Conservation (phyloP, 176 grass and related monocot genomes). For the Carex cristatella region DNA sequence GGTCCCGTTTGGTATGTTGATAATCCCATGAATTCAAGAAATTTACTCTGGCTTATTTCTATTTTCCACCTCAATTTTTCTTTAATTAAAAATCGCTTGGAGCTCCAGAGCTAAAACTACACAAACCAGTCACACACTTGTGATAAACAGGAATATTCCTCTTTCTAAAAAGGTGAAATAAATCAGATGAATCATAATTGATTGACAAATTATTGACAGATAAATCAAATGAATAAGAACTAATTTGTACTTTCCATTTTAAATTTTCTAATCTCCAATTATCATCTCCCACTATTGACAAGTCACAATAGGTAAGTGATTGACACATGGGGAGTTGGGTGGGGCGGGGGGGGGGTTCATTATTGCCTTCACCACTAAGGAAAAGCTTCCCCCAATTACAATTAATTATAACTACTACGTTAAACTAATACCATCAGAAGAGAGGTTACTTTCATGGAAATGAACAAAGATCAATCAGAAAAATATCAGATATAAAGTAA, state of each 20-base stretch:
- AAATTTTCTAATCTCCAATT: not conserved
- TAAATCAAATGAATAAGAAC: not conserved
- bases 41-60: not conserved
- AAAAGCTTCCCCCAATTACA: not conserved
- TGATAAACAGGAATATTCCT: not conserved
- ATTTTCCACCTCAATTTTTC: not conserved
- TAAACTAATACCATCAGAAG: constrained; percentile 15
- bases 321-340: not conserved
- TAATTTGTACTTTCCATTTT: not conserved
- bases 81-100: not conserved
- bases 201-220: not conserved
- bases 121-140: not conserved
- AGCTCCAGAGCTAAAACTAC: too few relatives aligned
- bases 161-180: not conserved
- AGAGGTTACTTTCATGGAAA: constrained; percentile 13
- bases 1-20: not conserved
- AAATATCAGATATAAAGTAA: constrained; percentile 18
- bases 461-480: not conserved
- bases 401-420: not conserved
- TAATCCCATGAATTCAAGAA: not conserved
- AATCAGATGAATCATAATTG: not conserved
- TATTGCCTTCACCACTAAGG: constrained; percentile 11
- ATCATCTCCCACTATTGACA: constrained; percentile 4
- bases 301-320: not conserved
- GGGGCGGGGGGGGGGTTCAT: not conserved